Conservation (phyloP, 2,329 filamentous ascomycete species). For the Aspergillus sp. region DNA sequence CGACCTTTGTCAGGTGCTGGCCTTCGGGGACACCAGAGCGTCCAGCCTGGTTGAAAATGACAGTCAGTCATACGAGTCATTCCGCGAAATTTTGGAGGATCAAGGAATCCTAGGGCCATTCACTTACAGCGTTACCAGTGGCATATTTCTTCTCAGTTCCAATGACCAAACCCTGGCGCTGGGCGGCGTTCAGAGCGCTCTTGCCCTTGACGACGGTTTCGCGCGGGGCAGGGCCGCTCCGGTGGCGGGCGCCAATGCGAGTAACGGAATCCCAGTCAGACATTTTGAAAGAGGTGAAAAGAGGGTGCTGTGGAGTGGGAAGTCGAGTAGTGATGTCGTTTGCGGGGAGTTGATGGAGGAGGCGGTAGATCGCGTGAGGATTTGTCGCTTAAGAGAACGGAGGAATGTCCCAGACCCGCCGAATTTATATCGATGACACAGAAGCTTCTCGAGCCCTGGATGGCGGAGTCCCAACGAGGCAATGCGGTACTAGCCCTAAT, state of each 20-base stretch:
- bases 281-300: slow-evolving; percentile 41
- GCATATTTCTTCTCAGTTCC: slow-evolving; percentile 89
- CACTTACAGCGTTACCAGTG: slow-evolving; percentile 73
- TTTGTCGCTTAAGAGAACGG: slow-evolving; percentile 13
- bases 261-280: slow-evolving; percentile 86
- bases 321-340: slow-evolving; percentile 4
- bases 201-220: slow-evolving; percentile 90
- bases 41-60: slow-evolving; percentile 33
- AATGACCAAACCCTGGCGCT: slow-evolving; percentile 72
- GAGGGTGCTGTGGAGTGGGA: not conserved
- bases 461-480: slow-evolving; percentile 23
- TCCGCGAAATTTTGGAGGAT: not conserved
- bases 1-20: slow-evolving; percentile 95
- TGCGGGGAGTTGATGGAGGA: slow-evolving; percentile 15
- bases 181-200: slow-evolving; percentile 81
- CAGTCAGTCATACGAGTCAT: not conserved
- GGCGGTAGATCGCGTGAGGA: slow-evolving; percentile 26
- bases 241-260: slow-evolving; percentile 88
- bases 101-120: not conserved
- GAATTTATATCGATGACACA: slow-evolving; percentile 39
- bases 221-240: slow-evolving; percentile 63
- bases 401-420: slow-evolving; percentile 20
- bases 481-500: slow-evolving; percentile 4
- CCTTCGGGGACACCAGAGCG: slow-evolving; percentile 64
- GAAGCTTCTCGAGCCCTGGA: slow-evolving; percentile 38